These are phyloP conservation scores for Trichocladium uniseriatum DNA, from an alignment of 495 filamentous ascomycete species.

Conservation along the genomic window DNA sequence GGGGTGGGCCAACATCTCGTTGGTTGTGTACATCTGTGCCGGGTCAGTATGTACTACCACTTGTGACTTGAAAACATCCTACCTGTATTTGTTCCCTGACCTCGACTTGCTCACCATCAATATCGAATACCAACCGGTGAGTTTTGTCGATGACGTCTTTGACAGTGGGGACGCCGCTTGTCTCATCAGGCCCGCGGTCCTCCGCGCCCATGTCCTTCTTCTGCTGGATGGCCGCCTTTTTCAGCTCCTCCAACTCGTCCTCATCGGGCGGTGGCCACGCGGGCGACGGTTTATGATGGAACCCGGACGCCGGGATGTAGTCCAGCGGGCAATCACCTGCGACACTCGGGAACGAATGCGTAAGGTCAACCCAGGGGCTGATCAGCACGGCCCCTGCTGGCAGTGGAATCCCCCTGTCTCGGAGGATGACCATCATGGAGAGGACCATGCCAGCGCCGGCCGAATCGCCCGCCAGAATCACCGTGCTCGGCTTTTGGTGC, in stretches of 20 bases:
- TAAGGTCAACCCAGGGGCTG: conserved; percentile 88
- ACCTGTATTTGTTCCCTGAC: conserved; percentile 87
- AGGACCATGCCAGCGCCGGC: conserved; percentile 84
- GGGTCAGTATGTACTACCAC: conserved; percentile 7
- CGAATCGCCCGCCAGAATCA: conserved; percentile 78
- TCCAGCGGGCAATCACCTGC: conserved; percentile 62
- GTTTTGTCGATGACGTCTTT: conserved; percentile 31
- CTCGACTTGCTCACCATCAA: conserved; percentile 59
- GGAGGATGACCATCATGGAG: conserved; percentile 65
- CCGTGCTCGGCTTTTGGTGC: conserved; percentile 62
- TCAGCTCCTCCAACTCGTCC: conserved; percentile 50
- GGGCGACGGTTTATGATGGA: conserved; percentile 70
- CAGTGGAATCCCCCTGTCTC: conserved; percentile 70
- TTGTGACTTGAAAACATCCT: background rate
- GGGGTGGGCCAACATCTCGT: conserved; percentile 76
- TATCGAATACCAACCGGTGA: conserved; percentile 47
- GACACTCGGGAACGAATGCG: conserved; percentile 88
- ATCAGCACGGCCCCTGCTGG: conserved; percentile 87
- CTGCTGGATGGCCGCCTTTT: conserved; percentile 22
- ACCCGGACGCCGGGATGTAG: conserved; percentile 81
- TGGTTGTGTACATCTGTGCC: conserved; percentile 74
- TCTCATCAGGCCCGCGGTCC: background rate
- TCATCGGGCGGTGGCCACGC: conserved; percentile 87
- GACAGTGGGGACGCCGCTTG: conserved; percentile 13
- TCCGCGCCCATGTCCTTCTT: conserved; percentile 12